Percentiles rank a stretch among this genome's conserved stretches.
These are phyloP conservation scores for Nitzschia sp. DNA, from an alignment of 108 stramenopile genomes.

Conservation along the genomic window DNA sequence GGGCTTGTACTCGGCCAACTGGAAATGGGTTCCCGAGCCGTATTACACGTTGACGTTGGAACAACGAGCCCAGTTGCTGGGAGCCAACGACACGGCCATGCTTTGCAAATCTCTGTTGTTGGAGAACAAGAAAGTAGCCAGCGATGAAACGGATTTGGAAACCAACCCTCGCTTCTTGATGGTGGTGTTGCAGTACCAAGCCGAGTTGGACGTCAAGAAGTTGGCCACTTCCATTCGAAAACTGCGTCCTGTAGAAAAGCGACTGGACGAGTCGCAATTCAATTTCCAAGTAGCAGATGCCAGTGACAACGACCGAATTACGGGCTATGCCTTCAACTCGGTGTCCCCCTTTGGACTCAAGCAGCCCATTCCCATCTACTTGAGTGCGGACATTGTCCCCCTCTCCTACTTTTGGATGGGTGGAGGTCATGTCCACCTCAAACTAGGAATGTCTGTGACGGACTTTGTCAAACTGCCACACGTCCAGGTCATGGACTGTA, in stretches of 20 bases:
- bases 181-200: constrained; percentile 79
- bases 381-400: constrained; percentile 51
- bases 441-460: constrained; percentile 69
- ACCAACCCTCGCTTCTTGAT: constrained; percentile 74
- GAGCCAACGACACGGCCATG: constrained; percentile 39
- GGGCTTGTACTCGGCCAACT: constrained; percentile 48
- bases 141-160: constrained; percentile 5
- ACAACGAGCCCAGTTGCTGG: constrained; percentile 54
- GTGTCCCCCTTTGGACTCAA: constrained; percentile 82
- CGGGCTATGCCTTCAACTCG: constrained; percentile 74
- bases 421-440: constrained; percentile 83
- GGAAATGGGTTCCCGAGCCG: constrained; percentile 63
- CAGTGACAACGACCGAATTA: constrained; percentile 66
- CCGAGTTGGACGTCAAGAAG: constrained; percentile 63
- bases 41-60: constrained; percentile 65
- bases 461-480: constrained; percentile 58
- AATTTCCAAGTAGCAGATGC: constrained; percentile 69
- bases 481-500: constrained; percentile 65
- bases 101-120: constrained; percentile 79
- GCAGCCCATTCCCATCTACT: constrained; percentile 61
- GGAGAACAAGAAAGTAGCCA: constrained; percentile 71
- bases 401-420: constrained; percentile 70
- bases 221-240: constrained; percentile 60
- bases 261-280: constrained; percentile 52
- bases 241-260: constrained; percentile 50